phyloP scores from a whole-genome alignment of 805 yeast species.

The Wickerhamomyces ciferrii region DNA sequence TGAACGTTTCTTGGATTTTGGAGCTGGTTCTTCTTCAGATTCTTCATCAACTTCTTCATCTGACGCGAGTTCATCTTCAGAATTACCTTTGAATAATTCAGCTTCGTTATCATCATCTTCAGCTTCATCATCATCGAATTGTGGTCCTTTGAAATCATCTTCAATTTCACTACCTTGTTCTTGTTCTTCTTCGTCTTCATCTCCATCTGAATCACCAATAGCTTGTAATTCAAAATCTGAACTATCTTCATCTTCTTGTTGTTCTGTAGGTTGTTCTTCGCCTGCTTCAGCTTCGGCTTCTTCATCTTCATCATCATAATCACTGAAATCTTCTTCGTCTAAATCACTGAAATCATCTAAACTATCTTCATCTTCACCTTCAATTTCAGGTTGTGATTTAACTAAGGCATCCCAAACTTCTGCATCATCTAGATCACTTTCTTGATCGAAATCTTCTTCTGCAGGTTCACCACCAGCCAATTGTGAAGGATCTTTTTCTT shows the following conservation, averaged over 20 bases:
- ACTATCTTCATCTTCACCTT: constrained; percentile 37
- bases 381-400: constrained; percentile 68
- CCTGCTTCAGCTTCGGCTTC: constrained; percentile 39
- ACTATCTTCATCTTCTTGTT: constrained; percentile 26
- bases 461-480: constrained; percentile 24
- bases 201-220: constrained; percentile 24
- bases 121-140: constrained; percentile 27
- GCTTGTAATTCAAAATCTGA: constrained; percentile 35
- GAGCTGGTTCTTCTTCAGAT: constrained; percentile 18
- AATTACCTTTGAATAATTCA: constrained; percentile 29
- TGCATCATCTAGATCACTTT: constrained; percentile 54
- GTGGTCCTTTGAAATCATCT: constrained; percentile 19
- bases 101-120: constrained; percentile 25
- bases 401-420: constrained; percentile 81
- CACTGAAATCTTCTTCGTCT: constrained; percentile 59
- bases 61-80: constrained; percentile 31
- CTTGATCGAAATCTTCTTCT: constrained; percentile 32
- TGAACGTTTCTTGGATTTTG: constrained; percentile 24
- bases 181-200: constrained; percentile 16
- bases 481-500: constrained; percentile 36
- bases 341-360: constrained; percentile 36
- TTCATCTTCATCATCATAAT: constrained; percentile 33
- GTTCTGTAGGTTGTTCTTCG: constrained; percentile 15
- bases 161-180: constrained; percentile 27
- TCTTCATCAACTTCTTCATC: constrained; percentile 27